Percentiles rank a stretch among this genome's conserved stretches.
phyloP scores from a whole-genome alignment of 345 rosid genomes.

The Arabidopsis suecica region DNA sequence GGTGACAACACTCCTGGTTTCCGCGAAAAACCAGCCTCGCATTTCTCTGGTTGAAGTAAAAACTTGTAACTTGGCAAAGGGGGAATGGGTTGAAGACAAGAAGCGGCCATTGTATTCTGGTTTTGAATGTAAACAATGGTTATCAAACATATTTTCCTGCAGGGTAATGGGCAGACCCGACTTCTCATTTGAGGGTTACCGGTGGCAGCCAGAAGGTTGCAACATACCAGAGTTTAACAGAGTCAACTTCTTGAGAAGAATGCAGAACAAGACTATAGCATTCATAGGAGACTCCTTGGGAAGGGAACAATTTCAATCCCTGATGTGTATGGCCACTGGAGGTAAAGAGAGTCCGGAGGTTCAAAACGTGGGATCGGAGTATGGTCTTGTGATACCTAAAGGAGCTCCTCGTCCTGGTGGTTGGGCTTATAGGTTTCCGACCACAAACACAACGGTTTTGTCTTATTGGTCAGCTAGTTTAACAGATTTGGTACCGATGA shows the following conservation, averaged over 20 bases:
- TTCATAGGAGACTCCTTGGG: constrained; percentile 87
- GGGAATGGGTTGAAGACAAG: constrained; percentile 64
- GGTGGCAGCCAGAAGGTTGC: constrained; percentile 84
- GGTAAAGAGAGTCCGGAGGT: constrained; percentile 61
- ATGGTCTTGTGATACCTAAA: constrained; percentile 57
- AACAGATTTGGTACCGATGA: constrained; percentile 58
- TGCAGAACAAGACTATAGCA: constrained; percentile 83
- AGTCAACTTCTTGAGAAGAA: constrained; percentile 66
- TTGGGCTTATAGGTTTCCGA: constrained; percentile 66
- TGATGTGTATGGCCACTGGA: constrained; percentile 78
- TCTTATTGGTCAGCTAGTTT: constrained; percentile 79
- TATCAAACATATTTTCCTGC: constrained; percentile 79
- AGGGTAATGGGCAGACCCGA: constrained; percentile 63
- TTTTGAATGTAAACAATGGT: constrained; percentile 67
- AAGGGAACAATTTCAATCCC: constrained; percentile 75
- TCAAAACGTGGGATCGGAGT: constrained; percentile 64
- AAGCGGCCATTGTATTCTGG: constrained; percentile 71
- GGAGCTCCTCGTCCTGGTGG: constrained; percentile 72
- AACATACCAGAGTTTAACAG: constrained; percentile 65
- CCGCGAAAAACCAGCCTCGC: constrained; percentile 33
- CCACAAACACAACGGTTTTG: constrained; percentile 72
- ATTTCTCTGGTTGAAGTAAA: constrained; percentile 29
- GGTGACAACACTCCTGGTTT: constrained; percentile 16
- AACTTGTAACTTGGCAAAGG: constrained; percentile 74
- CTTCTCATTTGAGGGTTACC: constrained; percentile 72